phyloP scores from a whole-genome alignment of 78 protist genomes.

The Speleostelium caveatum region DNA sequence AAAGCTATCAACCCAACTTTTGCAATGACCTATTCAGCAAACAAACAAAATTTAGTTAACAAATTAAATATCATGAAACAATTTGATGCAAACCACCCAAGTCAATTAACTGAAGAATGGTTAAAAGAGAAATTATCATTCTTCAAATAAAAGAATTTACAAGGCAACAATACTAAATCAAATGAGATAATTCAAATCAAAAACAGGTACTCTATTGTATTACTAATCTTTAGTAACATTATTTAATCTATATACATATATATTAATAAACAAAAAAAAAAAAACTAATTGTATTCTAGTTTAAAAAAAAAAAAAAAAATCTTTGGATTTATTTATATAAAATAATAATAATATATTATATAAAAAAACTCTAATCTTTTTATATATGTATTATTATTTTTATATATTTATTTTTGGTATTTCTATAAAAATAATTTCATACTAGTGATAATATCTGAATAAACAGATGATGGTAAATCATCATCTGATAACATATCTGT shows the following conservation, averaged over 20 bases:
- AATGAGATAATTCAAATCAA: background rate
- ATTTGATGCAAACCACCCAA: conserved; percentile 58
- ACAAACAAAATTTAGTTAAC: conserved; percentile 35
- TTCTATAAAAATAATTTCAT: conserved; percentile 50
- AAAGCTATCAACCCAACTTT: conserved; percentile 75
- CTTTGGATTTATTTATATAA: background rate
- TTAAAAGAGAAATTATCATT: conserved; percentile 76
- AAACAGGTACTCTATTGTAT: background rate
- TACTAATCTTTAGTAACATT: background rate
- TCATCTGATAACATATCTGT: conserved; percentile 47
- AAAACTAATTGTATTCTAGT: background rate
- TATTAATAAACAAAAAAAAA: background rate
- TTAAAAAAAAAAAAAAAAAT: background rate
- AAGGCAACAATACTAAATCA: background rate
- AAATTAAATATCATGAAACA: conserved; percentile 68
- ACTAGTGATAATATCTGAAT: conserved; percentile 42
- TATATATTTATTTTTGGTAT: background rate
- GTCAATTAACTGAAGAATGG: conserved; percentile 78
- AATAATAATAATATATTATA: no score
- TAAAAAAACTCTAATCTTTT: background rate
- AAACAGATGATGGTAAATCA: conserved; percentile 40
- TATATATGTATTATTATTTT: background rate
- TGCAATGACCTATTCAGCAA: conserved; percentile 82
- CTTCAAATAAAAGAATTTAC: conserved; percentile 37
- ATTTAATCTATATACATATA: background rate